Evolutionary conservation across 2,329 filamentous ascomycete species (phyloP).

Genomic region (Niveomyces coronatus): DNA sequence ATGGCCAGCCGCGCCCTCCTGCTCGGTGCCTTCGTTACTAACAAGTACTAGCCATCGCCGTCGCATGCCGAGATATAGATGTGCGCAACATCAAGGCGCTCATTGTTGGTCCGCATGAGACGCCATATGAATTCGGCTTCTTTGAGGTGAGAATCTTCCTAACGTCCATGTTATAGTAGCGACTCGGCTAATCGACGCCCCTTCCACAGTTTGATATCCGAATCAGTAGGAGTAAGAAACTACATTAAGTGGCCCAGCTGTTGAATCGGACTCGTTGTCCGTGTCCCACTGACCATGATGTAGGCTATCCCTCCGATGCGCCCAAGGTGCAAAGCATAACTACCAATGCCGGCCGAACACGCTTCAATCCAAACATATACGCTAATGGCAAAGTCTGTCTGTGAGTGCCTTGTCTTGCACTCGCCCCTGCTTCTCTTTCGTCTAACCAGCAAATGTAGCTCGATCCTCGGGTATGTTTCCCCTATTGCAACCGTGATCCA

Average conservation of each 20-base stretch:
- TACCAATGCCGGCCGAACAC: constrained; percentile 76
- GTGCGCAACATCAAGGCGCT: constrained; percentile 79
- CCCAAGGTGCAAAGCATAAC: constrained; percentile 59
- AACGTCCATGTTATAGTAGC: not conserved
- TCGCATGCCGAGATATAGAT: constrained; percentile 78
- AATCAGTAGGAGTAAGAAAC: constrained; percentile 58
- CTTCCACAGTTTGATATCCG: constrained; percentile 57
- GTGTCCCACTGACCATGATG: constrained; percentile 8
- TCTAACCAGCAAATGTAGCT: constrained; percentile 45
- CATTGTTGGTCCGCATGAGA: constrained; percentile 87
- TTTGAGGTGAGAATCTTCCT: constrained; percentile 63
- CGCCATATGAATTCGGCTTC: constrained; percentile 94
- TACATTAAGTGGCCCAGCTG: not conserved
- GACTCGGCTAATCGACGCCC: constrained; percentile 9
- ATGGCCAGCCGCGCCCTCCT: not conserved
- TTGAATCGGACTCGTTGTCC: not conserved
- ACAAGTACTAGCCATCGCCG: constrained; percentile 57
- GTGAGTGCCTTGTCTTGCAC: constrained; percentile 44
- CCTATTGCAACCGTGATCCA: not conserved
- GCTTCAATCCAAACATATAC: constrained; percentile 98
- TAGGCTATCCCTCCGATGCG: constrained; percentile 71
- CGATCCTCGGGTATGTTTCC: constrained; percentile 64
- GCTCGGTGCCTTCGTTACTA: not conserved
- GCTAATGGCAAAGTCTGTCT: constrained; percentile 84
- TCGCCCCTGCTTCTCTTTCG: not conserved